phyloP scores from a whole-genome alignment of 2,329 filamentous ascomycete species.

The Zymoseptoria brevis region DNA sequence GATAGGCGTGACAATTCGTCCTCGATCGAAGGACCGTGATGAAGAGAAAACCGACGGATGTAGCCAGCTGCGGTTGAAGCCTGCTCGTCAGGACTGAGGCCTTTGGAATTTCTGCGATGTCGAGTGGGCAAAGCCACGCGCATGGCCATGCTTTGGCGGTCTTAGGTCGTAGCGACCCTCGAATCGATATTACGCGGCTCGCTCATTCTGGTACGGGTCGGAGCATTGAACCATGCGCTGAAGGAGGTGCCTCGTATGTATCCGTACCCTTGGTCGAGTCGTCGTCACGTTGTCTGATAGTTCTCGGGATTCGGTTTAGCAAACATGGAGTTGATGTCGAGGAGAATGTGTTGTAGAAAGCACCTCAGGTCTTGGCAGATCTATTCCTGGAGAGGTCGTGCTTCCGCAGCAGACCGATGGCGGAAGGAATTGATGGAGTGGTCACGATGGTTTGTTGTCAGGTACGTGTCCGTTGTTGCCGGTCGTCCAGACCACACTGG shows the following conservation, averaged over 20 bases:
- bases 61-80: constrained; percentile 17
- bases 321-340: neutral
- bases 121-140: constrained; percentile 17
- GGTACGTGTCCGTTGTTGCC: no score
- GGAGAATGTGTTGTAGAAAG: neutral
- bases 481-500: no score
- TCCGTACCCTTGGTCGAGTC: neutral
- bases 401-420: neutral
- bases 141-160: constrained; percentile 20
- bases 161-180: constrained; percentile 5
- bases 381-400: neutral
- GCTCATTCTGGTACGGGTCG: constrained; percentile 15
- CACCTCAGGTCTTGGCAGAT: neutral
- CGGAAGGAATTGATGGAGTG: neutral
- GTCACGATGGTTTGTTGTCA: neutral
- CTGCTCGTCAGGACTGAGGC: constrained; percentile 21
- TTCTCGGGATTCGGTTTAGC: neutral
- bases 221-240: constrained; percentile 9
- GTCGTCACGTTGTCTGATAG: neutral
- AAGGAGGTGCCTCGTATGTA: neutral
- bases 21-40: constrained; percentile 10
- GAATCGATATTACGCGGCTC: constrained; percentile 1
- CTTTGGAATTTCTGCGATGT: constrained; percentile 22
- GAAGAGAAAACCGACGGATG: constrained; percentile 15
- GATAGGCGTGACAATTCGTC: constrained; percentile 12